Base-by-base conservation (phyloP, 495 filamentous ascomycete genomes). In the Aspergillus olivimuriae region DNA sequence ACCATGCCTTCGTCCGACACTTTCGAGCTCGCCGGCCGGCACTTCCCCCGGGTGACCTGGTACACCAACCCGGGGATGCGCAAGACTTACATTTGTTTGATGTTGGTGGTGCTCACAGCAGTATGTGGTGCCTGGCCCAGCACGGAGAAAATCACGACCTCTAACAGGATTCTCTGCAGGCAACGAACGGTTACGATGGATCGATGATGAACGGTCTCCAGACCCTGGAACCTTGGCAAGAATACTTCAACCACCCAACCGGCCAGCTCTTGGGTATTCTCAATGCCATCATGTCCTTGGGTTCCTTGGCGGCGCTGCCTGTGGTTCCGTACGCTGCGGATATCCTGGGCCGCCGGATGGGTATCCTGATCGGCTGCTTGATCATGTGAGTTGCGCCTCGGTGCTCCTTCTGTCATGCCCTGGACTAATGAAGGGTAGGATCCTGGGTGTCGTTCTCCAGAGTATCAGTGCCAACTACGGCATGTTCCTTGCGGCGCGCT, bases 151-250 rank as follows among this genome's bases (percentile, higher is more conserved):
- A n/a, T n/a, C n/a, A n/a, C n/a, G n/a, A n/a, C n/a, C n/a, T n/a
- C n/a, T n/a, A n/a, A n/a, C n/a, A n/a, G n/a, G n/a, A 4, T 17
- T 23, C 17, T 23, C 18, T 28, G 46, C 16, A 53, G 51, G 77
- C 77, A 20, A 83, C 77, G n/a, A 78, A 75, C 22, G 82, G 82
- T 41, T 86, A 84, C 58, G 82, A 86, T 60, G 79, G 73, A 56
- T 73, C 62, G 0, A 55, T 71, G 63, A 65, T 71, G 57, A 71
- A 71, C 44, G 65, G 65, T 38, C 49, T 71, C 26, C 57, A 67
- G 33, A 55, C 62, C 12, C 51, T 71, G 44, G 39, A 50, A 0
- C 53, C 55, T 12, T 71, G 66, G 65, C 57, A 62, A 24, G 46
- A 48, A n/a, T 64, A 62, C 41, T 68, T 67, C 47, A 53, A 66